Evolutionary conservation across 164 flowering plant genomes (phyloP).

Genomic region (Saururus chinensis): DNA sequence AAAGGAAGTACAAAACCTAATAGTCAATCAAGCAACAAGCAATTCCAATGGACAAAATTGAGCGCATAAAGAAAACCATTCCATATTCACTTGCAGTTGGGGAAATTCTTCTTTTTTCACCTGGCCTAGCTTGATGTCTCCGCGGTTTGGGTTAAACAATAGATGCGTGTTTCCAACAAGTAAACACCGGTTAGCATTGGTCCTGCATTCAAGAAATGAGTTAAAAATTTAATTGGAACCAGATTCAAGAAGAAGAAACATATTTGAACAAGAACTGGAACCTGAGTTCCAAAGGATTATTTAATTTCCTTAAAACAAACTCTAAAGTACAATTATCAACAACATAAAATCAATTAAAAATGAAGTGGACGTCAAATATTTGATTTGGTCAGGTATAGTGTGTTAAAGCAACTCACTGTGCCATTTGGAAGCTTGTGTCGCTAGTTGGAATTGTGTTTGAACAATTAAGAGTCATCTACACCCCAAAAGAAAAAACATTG

Average conservation of each 20-base stretch:
- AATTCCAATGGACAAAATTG: background rate
- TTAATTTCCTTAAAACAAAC: no score
- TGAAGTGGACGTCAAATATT: background rate
- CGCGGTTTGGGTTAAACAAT: constrained; percentile 84
- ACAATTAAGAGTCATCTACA: constrained; percentile 24
- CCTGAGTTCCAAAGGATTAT: no score
- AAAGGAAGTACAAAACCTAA: background rate
- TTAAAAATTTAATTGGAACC: no score
- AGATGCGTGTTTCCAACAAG: constrained; percentile 81
- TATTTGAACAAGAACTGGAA: background rate
- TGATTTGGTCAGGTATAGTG: background rate
- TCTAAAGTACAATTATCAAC: no score
- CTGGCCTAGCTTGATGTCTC: constrained; percentile 94
- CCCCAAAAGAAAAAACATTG: background rate
- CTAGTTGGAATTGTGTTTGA: constrained; percentile 4
- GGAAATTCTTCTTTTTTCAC: constrained; percentile 18
- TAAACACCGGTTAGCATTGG: constrained; percentile 23
- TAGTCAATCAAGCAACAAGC: background rate
- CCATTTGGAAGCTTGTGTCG: constrained; percentile 1
- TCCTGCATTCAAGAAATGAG: constrained; percentile 16
- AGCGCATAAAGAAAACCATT: background rate
- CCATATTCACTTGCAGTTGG: background rate
- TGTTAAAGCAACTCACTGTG: constrained; percentile 22
- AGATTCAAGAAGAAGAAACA: background rate
- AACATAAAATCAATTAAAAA: no score